A percentile compares a stretch with the other conserved stretches of the same genome.
These are phyloP conservation scores for Apostasia ramifera DNA, from an alignment of 106 monocot species.

Conservation along the genomic window DNA sequence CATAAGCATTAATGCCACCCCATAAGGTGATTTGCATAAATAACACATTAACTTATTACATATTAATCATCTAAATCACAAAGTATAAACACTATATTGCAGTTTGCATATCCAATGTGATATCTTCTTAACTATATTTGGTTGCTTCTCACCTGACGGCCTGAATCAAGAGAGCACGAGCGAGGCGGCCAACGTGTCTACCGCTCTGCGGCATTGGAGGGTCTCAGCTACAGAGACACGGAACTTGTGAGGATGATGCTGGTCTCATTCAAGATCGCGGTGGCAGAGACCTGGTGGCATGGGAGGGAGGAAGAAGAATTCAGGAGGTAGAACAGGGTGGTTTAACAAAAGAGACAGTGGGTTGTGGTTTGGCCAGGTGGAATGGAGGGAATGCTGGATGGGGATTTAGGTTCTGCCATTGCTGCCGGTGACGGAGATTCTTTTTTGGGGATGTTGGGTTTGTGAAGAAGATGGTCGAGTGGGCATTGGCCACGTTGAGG, in stretches of 20 bases:
- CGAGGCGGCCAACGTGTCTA: conserved; percentile 78
- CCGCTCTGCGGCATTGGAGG: conserved; percentile 75
- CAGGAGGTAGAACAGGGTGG: conserved; percentile 53
- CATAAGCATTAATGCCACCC: no score
- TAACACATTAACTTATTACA: no score
- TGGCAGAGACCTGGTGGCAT: conserved; percentile 86
- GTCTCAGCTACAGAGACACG: conserved; percentile 72
- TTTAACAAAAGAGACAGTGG: conserved; percentile 90
- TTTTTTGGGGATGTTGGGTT: conserved; percentile 54
- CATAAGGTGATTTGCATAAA: no score
- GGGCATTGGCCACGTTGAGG: conserved; percentile 54
- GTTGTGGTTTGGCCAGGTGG: conserved; percentile 82
- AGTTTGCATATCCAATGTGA: no score
- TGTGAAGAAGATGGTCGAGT: conserved; percentile 53
- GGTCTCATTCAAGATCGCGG: conserved; percentile 47
- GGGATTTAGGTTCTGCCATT: conserved; percentile 86
- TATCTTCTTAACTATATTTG: no score
- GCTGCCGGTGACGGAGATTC: conserved; percentile 62
- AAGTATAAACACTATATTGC: no score
- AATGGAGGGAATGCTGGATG: conserved; percentile 76
- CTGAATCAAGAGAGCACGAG: conserved; percentile 97
- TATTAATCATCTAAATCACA: no score
- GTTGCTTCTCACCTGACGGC: conserved; percentile 24
- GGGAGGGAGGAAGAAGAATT: conserved; percentile 75
- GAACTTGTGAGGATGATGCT: conserved; percentile 55